Evolutionary conservation across 2,329 filamentous ascomycete species (phyloP).

Genomic region (Lachnum nothofagi): DNA sequence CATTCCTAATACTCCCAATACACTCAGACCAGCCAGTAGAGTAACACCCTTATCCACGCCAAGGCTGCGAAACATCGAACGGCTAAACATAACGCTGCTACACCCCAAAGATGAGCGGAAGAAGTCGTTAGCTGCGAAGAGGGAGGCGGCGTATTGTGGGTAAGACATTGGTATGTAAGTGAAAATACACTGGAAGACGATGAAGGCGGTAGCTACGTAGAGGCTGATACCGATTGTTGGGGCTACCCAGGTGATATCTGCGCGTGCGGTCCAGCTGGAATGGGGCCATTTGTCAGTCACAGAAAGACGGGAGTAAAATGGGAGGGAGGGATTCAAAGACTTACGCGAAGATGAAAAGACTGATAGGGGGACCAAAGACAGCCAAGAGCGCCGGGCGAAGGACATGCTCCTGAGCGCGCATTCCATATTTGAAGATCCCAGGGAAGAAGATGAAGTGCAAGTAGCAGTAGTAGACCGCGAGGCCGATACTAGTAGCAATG

Average conservation of each 20-base stretch:
- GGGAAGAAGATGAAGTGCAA: conserved; percentile 1
- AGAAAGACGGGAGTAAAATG: background rate
- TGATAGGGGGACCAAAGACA: conserved; percentile 46
- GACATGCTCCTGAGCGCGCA: conserved; percentile 1
- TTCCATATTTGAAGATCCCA: background rate
- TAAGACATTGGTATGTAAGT: conserved; percentile 51
- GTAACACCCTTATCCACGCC: conserved; percentile 52
- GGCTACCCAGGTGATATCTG: conserved; percentile 41
- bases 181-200: conserved; percentile 54
- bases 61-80: conserved; percentile 53
- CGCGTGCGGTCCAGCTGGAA: too few relatives aligned
- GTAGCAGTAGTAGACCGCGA: conserved; percentile 6
- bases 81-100: conserved; percentile 52
- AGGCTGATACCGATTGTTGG: conserved; percentile 47
- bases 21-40: conserved; percentile 49
- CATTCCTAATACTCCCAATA: conserved; percentile 51
- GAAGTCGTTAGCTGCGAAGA: conserved; percentile 56
- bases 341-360: conserved; percentile 52
- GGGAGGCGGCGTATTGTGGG: conserved; percentile 48
- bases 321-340: background rate
- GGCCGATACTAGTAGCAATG: background rate
- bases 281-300: too few relatives aligned
- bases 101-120: conserved; percentile 38
- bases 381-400: conserved; percentile 35
- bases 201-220: conserved; percentile 33